Evolutionary conservation across 2,329 filamentous ascomycete species (phyloP), one percentile per base, ranked within the genome.

Genomic region (Neodidymelliopsis sp.): DNA sequence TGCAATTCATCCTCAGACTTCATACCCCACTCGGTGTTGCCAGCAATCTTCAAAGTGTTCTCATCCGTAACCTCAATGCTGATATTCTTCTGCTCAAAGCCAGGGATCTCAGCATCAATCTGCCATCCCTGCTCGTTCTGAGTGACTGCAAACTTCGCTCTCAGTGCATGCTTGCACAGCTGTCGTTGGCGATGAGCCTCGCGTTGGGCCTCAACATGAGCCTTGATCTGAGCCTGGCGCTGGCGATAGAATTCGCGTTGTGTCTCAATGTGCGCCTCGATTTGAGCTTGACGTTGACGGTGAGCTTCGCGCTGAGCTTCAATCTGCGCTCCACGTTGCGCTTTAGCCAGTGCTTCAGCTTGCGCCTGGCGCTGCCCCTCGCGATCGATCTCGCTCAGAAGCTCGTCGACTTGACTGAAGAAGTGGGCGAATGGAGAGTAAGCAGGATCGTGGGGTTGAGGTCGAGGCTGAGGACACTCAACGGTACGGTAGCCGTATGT

Each of bases 81-180:
- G 42, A 72, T 64, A 45, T 72, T 66, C n/a, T 71, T 58, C 50
- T 70, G 66, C 15, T 62, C 54, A 48, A 72, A 71, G 3, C 67
- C 67, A 2, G 62, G 62, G 8, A 71, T 47, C 16, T 71, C 66
- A 25, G 64, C 69, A 22, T 69, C 53, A 12, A 72, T 54, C 41
- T 67, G 57, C 51, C 67, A 72, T 29, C 65, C 66, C 37, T 67
- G 61, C 20, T 66, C 53, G 30, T 52, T 58, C 49, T 65, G 62
- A 25, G 54, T 59, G 20, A 72, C 63, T 16, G 64, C 56, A 48
- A 72, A 72, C 22, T 63, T 54, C 10, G 66, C 66, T 30, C 62
- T 63, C 30, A 66, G 52, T 19, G 61, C 58, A 28, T 59, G 63
- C 57, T 69, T 68, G 31, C 65, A 63, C 41, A 67, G 65, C 10